Percentiles rank a stretch among this genome's conserved stretches.
These are phyloP conservation scores for Acacia confusa DNA, from an alignment of 306 rosid species.

Conservation along the genomic window DNA sequence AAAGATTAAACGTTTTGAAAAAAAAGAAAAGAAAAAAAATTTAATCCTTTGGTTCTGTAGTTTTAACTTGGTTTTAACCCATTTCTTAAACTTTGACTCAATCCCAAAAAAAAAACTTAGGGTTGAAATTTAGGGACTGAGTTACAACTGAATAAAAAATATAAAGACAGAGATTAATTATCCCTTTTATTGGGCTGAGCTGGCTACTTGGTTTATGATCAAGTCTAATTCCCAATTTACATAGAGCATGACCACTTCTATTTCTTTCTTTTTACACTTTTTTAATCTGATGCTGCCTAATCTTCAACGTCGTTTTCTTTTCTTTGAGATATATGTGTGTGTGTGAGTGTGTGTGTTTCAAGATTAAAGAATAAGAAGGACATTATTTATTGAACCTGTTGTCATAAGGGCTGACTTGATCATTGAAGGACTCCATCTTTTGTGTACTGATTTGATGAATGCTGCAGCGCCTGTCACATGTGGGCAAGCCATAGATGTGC, in stretches of 20 bases:
- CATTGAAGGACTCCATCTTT: conserved; percentile 78
- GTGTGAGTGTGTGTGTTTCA: neutral
- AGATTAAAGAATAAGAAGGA: neutral
- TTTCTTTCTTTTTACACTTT: neutral
- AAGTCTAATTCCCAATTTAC: neutral
- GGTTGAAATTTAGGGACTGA: too few relatives aligned
- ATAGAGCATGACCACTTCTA: neutral
- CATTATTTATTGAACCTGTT: conserved; percentile 54
- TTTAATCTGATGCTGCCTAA: neutral
- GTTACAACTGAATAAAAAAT: too few relatives aligned
- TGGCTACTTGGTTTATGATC: neutral
- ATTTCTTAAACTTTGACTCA: too few relatives aligned
- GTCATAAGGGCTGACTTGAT: conserved; percentile 96
- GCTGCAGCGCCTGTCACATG: conserved; percentile 94
- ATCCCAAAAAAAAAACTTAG: neutral
- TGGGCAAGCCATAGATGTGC: conserved; percentile 98
- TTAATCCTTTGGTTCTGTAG: too few relatives aligned
- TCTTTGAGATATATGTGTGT: neutral
- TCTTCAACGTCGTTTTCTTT: neutral
- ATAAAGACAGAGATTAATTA: too few relatives aligned
- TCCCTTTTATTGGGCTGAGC: neutral
- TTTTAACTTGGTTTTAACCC: neutral
- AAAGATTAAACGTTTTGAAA: neutral
- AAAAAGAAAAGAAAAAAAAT: neutral
- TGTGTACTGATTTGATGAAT: conserved; percentile 63